Evolutionary conservation across 371 early-diverging fungal species (phyloP), one percentile per base, ranked within the genome.

Genomic region (Blastocladiella emersonii): DNA sequence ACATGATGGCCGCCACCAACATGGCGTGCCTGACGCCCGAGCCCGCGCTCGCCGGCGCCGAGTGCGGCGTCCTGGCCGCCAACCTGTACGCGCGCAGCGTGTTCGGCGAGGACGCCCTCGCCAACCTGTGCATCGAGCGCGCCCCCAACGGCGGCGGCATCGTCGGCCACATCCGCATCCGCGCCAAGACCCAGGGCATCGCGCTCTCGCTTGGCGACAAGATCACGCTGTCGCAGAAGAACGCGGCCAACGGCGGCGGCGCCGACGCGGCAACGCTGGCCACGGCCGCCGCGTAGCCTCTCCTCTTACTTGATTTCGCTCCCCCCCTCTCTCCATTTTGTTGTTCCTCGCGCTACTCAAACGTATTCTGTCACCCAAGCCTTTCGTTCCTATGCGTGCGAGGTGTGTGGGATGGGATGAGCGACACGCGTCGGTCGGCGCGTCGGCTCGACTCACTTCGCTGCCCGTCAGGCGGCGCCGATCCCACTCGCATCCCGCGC

Each of bases 181-280:
- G 98, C 32, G 88, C 90, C 71, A 98, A 97, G 80, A 94, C 95
- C 3, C 95, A 96, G 78, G 98, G 98, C 30, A 92, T 98, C 72
- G 97, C 98, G 21, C 81, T 95, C 63, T 85, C 87, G 70, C 74
- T 98, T 57, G 97, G 96, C 35, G 88, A 88, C 67, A 78, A 77
- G 70, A 67, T 66, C 21, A 65, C 66, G n/a, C 36, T 65, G 57
- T 8, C 53, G 43, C 64, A 64, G 25, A 64, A 64, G 34, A 36
- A 34, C 19, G 34, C 45, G 19, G 43, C 48, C 15, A 61, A 35
- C n/a, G 30, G 25, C 8, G 21, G 10, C 1, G 57, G 27, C 21
- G n/a, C 27, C 1, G 57, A 23, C 19, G 41, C 41, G 41, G 41
- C 41, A 2, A 21, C 41, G 19, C 3, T 41, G 41, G n/a, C n/a